A percentile compares a stretch with the other conserved stretches of the same genome.
Evolutionary conservation across 768 basidiomycete genomes (phyloP).

Genomic region (Russula virescens): DNA sequence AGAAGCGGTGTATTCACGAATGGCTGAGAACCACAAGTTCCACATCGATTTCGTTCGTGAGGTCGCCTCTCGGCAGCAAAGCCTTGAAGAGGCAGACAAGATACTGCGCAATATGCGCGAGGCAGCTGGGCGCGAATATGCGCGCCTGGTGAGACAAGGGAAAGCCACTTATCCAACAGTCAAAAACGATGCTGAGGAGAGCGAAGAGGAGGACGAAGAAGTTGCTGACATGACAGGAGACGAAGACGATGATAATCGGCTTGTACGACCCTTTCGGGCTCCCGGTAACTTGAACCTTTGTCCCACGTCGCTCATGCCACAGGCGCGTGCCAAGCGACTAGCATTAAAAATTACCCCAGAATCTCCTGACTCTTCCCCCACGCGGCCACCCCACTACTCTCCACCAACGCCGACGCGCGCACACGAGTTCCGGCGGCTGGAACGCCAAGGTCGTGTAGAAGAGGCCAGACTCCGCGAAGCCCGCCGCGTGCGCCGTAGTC

Average conservation of each 20-base stretch:
- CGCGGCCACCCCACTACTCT: constrained; percentile 20
- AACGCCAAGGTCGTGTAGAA: constrained; percentile 15
- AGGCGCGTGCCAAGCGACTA: neutral
- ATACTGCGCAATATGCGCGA: constrained; percentile 37
- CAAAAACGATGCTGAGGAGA: constrained; percentile 9
- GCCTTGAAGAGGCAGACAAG: constrained; percentile 36
- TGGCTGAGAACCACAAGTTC: constrained; percentile 45
- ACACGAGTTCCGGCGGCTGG: constrained; percentile 16
- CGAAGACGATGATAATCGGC: neutral
- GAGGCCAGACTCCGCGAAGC: constrained; percentile 17
- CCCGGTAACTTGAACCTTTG: neutral
- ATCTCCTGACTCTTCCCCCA: neutral
- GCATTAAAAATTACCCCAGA: constrained; percentile 15
- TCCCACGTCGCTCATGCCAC: neutral
- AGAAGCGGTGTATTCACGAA: constrained; percentile 32
- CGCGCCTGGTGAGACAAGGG: constrained; percentile 5
- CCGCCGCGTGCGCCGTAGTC: constrained; percentile 4
- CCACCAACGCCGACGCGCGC: constrained; percentile 28
- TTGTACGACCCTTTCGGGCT: neutral
- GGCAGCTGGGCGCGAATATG: constrained; percentile 31
- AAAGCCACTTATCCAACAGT: neutral
- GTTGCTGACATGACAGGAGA: constrained; percentile 12
- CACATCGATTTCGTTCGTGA: constrained; percentile 36
- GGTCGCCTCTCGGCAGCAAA: constrained; percentile 34
- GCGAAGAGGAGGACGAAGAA: constrained; percentile 17